Percentiles rank a stretch among this genome's conserved stretches.
Evolutionary conservation across 495 filamentous ascomycete genomes (phyloP).

Genomic region (Penicillium flavigenum): DNA sequence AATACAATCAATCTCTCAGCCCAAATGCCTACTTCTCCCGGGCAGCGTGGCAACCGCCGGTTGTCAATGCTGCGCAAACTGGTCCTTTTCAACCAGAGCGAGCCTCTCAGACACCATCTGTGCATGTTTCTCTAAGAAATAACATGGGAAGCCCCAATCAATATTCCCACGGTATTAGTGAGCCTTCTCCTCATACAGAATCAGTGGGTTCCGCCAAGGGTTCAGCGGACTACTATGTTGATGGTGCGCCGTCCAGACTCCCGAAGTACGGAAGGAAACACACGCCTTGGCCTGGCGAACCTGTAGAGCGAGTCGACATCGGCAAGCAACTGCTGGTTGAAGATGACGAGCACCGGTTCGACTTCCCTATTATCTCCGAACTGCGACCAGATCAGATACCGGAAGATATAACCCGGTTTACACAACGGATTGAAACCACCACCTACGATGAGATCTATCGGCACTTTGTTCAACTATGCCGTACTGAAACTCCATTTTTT

Average conservation of each 20-base stretch:
- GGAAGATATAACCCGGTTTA: constrained; percentile 12
- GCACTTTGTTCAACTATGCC: constrained; percentile 39
- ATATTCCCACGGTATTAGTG: constrained; percentile 20
- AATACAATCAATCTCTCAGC: constrained; percentile 19
- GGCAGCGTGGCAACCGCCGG: constrained; percentile 35
- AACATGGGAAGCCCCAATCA: constrained; percentile 22
- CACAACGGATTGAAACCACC: constrained; percentile 27
- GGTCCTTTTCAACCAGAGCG: constrained; percentile 22
- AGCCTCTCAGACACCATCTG: constrained; percentile 24
- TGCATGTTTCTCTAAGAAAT: constrained; percentile 23
- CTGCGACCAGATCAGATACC: constrained; percentile 15
- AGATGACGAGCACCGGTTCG: constrained; percentile 19
- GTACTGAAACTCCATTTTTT: constrained; percentile 36
- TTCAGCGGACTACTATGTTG: constrained; percentile 39
- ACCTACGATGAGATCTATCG: constrained; percentile 39
- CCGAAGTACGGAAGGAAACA: constrained; percentile 34
- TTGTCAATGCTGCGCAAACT: constrained; percentile 21
- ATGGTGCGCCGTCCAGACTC: constrained; percentile 35
- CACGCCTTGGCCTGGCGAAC: constrained; percentile 22
- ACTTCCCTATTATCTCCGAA: constrained; percentile 28
- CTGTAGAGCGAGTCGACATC: constrained; percentile 15
- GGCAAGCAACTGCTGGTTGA: constrained; percentile 12
- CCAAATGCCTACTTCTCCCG: constrained; percentile 22
- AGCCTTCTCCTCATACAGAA: constrained; percentile 23
- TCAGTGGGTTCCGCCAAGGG: constrained; percentile 26